Evolutionary conservation across 164 flowering plant species (phyloP).

Genomic region (Macadamia integrifolia): DNA sequence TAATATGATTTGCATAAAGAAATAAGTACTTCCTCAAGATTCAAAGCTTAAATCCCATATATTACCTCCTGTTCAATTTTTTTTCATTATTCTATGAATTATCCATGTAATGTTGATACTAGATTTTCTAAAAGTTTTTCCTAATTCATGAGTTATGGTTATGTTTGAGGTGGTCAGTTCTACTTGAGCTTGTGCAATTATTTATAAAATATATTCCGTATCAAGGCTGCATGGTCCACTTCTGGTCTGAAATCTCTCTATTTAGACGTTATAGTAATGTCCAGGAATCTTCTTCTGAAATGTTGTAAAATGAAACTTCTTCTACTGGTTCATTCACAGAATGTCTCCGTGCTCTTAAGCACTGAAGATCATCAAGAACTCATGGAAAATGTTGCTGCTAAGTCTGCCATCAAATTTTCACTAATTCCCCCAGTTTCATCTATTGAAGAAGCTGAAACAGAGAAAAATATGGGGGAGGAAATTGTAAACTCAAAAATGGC

Average conservation of each 20-base stretch:
- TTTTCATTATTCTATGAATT: background rate
- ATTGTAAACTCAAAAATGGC: slow-evolving; percentile 20
- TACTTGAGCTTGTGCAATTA: background rate
- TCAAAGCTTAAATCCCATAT: background rate
- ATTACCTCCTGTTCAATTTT: background rate
- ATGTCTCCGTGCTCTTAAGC: slow-evolving; percentile 69
- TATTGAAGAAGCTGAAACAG: slow-evolving; percentile 20
- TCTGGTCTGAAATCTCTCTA: background rate
- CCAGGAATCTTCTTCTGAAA: slow-evolving; percentile 1
- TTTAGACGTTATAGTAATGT: background rate
- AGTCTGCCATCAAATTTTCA: slow-evolving; percentile 55
- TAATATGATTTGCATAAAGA: background rate
- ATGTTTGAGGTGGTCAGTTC: too few relatives aligned
- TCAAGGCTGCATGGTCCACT: background rate
- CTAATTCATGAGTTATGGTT: background rate
- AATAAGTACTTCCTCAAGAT: background rate
- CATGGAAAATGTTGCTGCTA: slow-evolving; percentile 74
- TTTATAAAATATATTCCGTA: background rate
- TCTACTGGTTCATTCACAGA: slow-evolving; percentile 36
- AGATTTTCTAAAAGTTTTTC: background rate
- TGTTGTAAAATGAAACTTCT: slow-evolving; percentile 4
- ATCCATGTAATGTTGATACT: background rate
- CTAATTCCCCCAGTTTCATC: slow-evolving; percentile 50
- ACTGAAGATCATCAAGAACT: slow-evolving; percentile 73
- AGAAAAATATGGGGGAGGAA: slow-evolving; percentile 20